Evolutionary conservation across 1,284 basidiomycete species (phyloP).

Genomic region (Malassezia arunalokei): DNA sequence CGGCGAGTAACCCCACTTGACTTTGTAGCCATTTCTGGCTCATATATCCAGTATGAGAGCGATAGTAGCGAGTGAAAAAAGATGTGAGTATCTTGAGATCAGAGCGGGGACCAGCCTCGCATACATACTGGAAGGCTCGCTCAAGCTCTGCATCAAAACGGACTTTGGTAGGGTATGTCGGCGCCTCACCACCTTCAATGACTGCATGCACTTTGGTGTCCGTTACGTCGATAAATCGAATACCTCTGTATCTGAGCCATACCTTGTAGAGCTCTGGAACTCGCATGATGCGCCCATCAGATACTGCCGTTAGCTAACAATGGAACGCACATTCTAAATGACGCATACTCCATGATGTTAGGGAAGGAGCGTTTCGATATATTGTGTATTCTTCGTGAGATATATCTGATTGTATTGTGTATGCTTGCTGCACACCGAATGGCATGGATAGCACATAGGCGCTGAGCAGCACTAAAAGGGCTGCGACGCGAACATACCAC

Average conservation of each 20-base stretch:
- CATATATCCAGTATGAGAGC: constrained; percentile 57
- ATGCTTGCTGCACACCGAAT: too few species aligned
- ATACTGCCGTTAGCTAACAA: neutral
- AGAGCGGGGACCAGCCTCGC: constrained; percentile 22
- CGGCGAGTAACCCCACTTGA: constrained; percentile 19
- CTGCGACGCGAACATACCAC: too few species aligned
- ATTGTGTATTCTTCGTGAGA: too few species aligned
- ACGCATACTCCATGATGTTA: neutral
- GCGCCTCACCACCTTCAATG: neutral
- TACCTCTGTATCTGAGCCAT: constrained; percentile 20
- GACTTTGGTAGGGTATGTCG: constrained; percentile 19
- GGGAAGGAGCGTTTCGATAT: too few species aligned
- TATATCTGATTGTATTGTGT: too few species aligned
- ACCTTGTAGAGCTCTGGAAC: constrained; percentile 27
- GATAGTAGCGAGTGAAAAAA: constrained; percentile 50
- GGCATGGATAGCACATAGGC: too few species aligned
- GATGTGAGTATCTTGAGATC: constrained; percentile 50
- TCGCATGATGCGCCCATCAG: neutral
- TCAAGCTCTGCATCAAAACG: constrained; percentile 18
- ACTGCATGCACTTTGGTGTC: constrained; percentile 6
- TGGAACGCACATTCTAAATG: constrained; percentile 5
- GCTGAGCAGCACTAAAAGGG: too few species aligned
- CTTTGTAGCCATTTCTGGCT: constrained; percentile 65
- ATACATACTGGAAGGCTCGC: constrained; percentile 20
- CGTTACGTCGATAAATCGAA: constrained; percentile 38